These are phyloP conservation scores for Chlorociboria aeruginascens DNA, from an alignment of 495 filamentous ascomycete species.

Conservation along the genomic window DNA sequence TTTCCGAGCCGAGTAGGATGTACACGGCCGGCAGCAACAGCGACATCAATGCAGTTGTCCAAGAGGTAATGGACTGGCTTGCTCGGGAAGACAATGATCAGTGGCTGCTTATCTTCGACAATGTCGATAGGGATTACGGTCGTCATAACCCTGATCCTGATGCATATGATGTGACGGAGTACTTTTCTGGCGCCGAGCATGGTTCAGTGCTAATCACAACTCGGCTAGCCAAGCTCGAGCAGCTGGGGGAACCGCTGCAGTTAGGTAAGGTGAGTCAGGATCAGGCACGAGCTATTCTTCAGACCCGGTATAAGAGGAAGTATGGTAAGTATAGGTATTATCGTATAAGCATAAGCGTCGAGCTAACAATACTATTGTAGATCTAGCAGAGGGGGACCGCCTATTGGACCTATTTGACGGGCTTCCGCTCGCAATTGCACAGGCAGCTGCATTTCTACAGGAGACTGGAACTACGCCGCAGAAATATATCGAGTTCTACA, in stretches of 20 bases:
- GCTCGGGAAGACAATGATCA: slow-evolving; percentile 18
- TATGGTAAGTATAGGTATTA: background rate
- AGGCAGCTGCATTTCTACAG: slow-evolving; percentile 31
- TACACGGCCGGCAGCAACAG: background rate
- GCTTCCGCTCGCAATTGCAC: slow-evolving; percentile 30
- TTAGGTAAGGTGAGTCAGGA: slow-evolving; percentile 16
- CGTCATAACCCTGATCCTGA: slow-evolving; percentile 1
- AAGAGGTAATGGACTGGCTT: slow-evolving; percentile 17
- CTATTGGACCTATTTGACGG: slow-evolving; percentile 24
- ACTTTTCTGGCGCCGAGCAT: slow-evolving; percentile 25
- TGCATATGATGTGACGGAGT: slow-evolving; percentile 25
- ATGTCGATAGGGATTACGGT: slow-evolving; percentile 27
- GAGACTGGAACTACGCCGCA: slow-evolving; percentile 22
- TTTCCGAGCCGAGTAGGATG: background rate
- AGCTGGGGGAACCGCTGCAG: slow-evolving; percentile 20
- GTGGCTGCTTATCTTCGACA: slow-evolving; percentile 33
- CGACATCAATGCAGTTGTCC: background rate
- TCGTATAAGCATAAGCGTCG: background rate
- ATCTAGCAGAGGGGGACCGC: background rate
- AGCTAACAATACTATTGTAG: background rate
- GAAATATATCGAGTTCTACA: slow-evolving; percentile 30
- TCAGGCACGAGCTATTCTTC: background rate
- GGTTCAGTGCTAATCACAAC: slow-evolving; percentile 31
- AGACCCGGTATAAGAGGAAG: background rate
- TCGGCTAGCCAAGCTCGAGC: slow-evolving; percentile 22